A percentile compares a stretch with the other conserved stretches of the same genome.
Conservation (phyloP, 805 yeast genomes). For the Starmerella bacillaris region DNA sequence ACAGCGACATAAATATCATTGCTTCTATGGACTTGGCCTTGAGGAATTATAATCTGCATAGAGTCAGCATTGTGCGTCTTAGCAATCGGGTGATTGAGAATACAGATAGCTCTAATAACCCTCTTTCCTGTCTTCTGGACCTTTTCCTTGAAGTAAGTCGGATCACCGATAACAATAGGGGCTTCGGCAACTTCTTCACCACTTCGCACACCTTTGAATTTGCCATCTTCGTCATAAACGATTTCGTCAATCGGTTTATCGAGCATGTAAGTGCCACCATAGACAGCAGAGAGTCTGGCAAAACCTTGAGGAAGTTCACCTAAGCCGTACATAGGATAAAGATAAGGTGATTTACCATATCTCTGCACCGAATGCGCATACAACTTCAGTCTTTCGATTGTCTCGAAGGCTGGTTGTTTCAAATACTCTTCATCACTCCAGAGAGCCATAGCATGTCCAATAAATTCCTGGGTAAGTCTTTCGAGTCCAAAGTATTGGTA, state of each 20-base stretch:
- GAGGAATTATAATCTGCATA: slow-evolving; percentile 87
- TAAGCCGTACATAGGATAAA: slow-evolving; percentile 87
- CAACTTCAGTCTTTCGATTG: slow-evolving; percentile 67
- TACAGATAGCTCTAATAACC: slow-evolving; percentile 73
- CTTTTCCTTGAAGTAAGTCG: slow-evolving; percentile 84
- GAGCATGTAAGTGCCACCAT: slow-evolving; percentile 97
- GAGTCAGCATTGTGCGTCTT: slow-evolving; percentile 70
- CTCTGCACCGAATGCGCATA: slow-evolving; percentile 83
- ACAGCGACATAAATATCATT: slow-evolving; percentile 90
- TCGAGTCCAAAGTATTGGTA: slow-evolving; percentile 81
- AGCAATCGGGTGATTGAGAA: slow-evolving; percentile 77
- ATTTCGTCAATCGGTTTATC: slow-evolving; percentile 90
- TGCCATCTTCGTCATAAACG: slow-evolving; percentile 44
- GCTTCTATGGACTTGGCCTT: slow-evolving; percentile 80
- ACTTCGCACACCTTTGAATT: slow-evolving; percentile 71
- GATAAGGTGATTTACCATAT: slow-evolving; percentile 90
- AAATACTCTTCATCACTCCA: slow-evolving; percentile 86
- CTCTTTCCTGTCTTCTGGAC: slow-evolving; percentile 54
- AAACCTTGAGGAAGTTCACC: slow-evolving; percentile 99
- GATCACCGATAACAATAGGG: slow-evolving; percentile 89
- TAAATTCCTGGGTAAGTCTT: slow-evolving; percentile 82
- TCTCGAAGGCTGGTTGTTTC: slow-evolving; percentile 76
- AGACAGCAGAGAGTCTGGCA: slow-evolving; percentile 88
- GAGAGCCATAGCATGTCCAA: slow-evolving; percentile 97
- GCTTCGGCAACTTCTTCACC: slow-evolving; percentile 86